A percentile compares a stretch with the other conserved stretches of the same genome.
Conservation (phyloP, 73 alveolate genomes). For the Paramecium bursaria region DNA sequence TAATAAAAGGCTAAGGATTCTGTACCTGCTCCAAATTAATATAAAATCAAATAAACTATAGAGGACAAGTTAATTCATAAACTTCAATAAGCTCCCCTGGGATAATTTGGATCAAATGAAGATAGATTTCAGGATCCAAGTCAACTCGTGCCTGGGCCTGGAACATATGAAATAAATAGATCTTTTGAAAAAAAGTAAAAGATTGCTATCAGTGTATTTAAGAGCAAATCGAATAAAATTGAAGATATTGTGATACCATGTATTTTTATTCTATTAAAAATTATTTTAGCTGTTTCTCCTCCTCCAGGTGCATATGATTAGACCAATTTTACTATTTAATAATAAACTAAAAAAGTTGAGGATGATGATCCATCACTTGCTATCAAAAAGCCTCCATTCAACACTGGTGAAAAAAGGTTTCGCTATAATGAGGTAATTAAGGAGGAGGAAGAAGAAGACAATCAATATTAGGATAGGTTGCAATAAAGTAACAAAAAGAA, state of each 20-base stretch:
- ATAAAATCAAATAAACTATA: conserved; percentile 20
- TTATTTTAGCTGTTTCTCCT: background rate
- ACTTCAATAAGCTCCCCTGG: conserved; percentile 28
- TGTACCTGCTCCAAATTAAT: conserved; percentile 16
- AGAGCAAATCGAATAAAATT: conserved; percentile 20
- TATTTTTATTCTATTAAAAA: background rate
- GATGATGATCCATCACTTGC: conserved; percentile 66
- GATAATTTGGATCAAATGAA: conserved; percentile 52
- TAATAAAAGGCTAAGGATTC: background rate
- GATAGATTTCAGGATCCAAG: conserved; percentile 26
- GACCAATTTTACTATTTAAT: conserved; percentile 8
- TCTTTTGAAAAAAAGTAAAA: background rate
- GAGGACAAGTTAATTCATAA: conserved; percentile 53
- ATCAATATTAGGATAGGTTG: conserved; percentile 29
- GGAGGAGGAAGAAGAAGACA: conserved; percentile 61
- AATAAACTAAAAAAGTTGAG: conserved; percentile 38
- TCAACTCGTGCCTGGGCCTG: conserved; percentile 53
- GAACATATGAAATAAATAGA: conserved; percentile 19
- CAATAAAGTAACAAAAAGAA: conserved; percentile 3
- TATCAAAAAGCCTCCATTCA: conserved; percentile 56
- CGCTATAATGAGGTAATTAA: background rate
- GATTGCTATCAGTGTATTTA: conserved; percentile 21
- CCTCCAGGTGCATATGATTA: conserved; percentile 64
- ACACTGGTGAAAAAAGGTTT: conserved; percentile 54
- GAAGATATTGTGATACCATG: background rate